Evolutionary conservation across 208 protist genomes (phyloP), one percentile per base, ranked within the genome.

Genomic region (Lotmaria passim): DNA sequence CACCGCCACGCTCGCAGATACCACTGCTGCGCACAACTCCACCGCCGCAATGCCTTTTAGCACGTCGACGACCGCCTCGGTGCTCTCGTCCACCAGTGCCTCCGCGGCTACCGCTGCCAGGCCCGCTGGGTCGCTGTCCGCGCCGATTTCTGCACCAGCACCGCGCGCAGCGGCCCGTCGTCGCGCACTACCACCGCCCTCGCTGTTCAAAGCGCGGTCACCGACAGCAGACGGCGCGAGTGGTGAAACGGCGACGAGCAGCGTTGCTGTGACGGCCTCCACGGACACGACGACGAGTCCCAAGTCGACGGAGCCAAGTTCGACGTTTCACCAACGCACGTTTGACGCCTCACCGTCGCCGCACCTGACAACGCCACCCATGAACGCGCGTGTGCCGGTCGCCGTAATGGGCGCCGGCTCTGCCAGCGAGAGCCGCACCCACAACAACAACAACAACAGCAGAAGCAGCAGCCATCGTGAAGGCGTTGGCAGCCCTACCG

Each of bases 331-430:
- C 12, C 57, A 26, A 8, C 36, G 38, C 39, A 7, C 36, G 5
- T 33, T 26, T 26, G 34, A 28, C 36, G 28, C 56, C 12, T 62
- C 41, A 7, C 12, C 38, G 7, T 19, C 24, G 5, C 3, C 39
- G 6, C 21, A n/a, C 12, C 46, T 53, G 15, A 43, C 44, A 7
- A 65, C 60, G 21, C 60, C 46, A 3, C 60, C 60, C 11, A 19
- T 66, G 23, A 39, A 56, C 24, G 60, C 60, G 23, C 60, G 46
- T 8, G 23, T 66, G 60, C 46, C 60, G 19, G 60, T 44, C 33
- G 34, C 46, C 11, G 31, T 56, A n/a, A 39, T 66, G 46, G 46
- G 46, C 10, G 19, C 17, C n/a, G 7, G 28, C 24, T 31, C 57
- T 1, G 23, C n/a, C 24, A 36, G 57, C 28, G 60, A 51, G 10